Conservation (phyloP, 164 flowering plant genomes). For the Cinnamomum micranthum region DNA sequence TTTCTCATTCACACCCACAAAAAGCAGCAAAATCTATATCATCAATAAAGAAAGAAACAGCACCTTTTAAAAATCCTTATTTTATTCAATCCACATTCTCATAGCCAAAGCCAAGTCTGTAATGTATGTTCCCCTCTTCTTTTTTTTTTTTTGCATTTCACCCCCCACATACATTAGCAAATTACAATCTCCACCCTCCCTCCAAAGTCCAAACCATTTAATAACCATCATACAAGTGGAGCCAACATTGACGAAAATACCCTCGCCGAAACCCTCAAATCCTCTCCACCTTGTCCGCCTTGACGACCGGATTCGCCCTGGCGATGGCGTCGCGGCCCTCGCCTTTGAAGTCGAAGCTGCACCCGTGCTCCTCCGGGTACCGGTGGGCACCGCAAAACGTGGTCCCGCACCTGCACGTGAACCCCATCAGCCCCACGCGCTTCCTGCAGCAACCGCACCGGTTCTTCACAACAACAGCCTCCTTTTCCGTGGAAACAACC, state of each 20-base stretch:
- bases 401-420: constrained; percentile 30
- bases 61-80: not conserved
- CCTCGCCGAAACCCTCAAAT: constrained; percentile 12
- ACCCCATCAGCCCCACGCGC: constrained; percentile 19
- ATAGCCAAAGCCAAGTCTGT: too few relatives aligned
- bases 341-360: constrained; percentile 25
- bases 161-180: not conserved
- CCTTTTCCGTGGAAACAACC: not conserved
- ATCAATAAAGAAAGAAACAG: not conserved
- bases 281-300: constrained; percentile 22
- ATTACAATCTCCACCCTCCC: not conserved
- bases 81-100: too few relatives aligned
- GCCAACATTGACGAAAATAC: not conserved
- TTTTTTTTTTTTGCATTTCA: too few relatives aligned
- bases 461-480: not conserved
- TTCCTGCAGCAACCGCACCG: constrained; percentile 16
- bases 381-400: constrained; percentile 27
- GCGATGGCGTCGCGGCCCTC: constrained; percentile 25
- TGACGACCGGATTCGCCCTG: constrained; percentile 23
- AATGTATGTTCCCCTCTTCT: too few relatives aligned
- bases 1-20: too few relatives aligned
- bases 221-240: not conserved
- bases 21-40: too few relatives aligned
- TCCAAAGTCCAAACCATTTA: not conserved
- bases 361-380: constrained; percentile 27